These are phyloP conservation scores for Lipomyces lipofer DNA, from an alignment of 805 yeast species.

Conservation along the genomic window DNA sequence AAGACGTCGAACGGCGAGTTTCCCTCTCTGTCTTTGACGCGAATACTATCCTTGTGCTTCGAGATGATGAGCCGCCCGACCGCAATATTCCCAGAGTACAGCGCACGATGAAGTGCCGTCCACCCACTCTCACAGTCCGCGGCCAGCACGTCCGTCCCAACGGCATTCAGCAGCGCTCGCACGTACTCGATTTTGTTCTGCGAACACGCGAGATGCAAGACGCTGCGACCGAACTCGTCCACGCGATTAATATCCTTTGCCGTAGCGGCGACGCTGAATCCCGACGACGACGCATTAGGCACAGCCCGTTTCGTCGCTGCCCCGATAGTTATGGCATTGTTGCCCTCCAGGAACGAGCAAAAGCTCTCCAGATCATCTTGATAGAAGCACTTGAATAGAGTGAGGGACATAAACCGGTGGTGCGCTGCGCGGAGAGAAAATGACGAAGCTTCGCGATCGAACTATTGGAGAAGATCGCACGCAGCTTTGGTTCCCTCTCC, in stretches of 20 bases:
- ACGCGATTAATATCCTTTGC: conserved; percentile 23
- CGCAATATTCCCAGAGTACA: conserved; percentile 56
- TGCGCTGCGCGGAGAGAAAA: too few species aligned
- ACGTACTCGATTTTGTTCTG: conserved; percentile 52
- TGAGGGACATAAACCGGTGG: conserved; percentile 15
- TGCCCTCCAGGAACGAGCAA: conserved; percentile 8
- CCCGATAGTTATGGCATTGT: not conserved
- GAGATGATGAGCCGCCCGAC: conserved; percentile 52
- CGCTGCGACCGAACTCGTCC: conserved; percentile 41
- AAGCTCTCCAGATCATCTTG: conserved; percentile 27
- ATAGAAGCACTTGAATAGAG: conserved; percentile 22
- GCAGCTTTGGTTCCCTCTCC: too few species aligned
- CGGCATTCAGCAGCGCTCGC: conserved; percentile 49
- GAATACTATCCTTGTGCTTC: conserved; percentile 44
- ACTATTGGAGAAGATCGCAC: too few species aligned
- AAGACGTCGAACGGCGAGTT: conserved; percentile 72
- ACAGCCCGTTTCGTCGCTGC: conserved; percentile 1
- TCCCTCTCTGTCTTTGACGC: conserved; percentile 67
- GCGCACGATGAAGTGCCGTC: conserved; percentile 74
- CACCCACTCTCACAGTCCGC: conserved; percentile 78
- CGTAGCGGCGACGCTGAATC: not conserved
- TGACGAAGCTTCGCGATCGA: too few species aligned
- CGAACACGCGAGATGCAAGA: conserved; percentile 58
- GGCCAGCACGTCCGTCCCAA: conserved; percentile 48
- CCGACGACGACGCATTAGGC: not conserved